A percentile compares a stretch with the other conserved stretches of the same genome.
phyloP scores from a whole-genome alignment of 1,284 basidiomycete species.

The Thelephora terrestris region DNA sequence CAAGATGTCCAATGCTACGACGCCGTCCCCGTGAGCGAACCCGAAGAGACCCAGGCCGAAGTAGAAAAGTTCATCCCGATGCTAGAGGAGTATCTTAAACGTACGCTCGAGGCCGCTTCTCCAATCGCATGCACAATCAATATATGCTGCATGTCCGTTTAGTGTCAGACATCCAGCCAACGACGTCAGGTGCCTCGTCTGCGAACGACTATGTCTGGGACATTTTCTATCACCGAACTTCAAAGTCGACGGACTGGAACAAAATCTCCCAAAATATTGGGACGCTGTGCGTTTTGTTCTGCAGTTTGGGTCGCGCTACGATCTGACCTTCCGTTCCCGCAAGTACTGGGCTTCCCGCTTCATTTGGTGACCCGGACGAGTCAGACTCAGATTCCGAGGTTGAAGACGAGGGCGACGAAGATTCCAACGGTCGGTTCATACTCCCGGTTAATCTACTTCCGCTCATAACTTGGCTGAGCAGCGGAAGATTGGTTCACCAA shows the following conservation, averaged over 20 bases:
- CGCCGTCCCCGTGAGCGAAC: slow-evolving; percentile 33
- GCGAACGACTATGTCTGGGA: slow-evolving; percentile 67
- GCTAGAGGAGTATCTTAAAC: slow-evolving; percentile 57
- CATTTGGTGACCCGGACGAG: slow-evolving; percentile 35
- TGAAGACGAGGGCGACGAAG: slow-evolving; percentile 70
- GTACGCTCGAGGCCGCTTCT: slow-evolving; percentile 26
- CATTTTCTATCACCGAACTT: slow-evolving; percentile 61
- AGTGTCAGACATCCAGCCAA: slow-evolving; percentile 17
- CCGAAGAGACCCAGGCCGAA: slow-evolving; percentile 36
- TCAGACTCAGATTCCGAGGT: slow-evolving; percentile 52
- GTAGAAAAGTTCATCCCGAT: slow-evolving; percentile 67
- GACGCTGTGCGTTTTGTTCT: slow-evolving; percentile 41
- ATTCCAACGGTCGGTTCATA: slow-evolving; percentile 55
- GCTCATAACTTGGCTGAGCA: slow-evolving; percentile 18
- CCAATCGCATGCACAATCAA: too few species aligned
- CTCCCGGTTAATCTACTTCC: neutral
- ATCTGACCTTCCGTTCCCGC: neutral
- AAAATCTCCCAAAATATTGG: slow-evolving; percentile 44
- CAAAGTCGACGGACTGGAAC: slow-evolving; percentile 47
- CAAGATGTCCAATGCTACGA: slow-evolving; percentile 58
- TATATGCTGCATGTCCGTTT: slow-evolving; percentile 16
- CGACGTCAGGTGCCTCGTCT: slow-evolving; percentile 10
- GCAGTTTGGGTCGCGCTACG: neutral
- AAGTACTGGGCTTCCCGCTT: slow-evolving; percentile 54
- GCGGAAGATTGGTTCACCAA: slow-evolving; percentile 76